These are phyloP conservation scores for Trichocladium uniseriatum DNA, from an alignment of 495 filamentous ascomycete species.

Conservation along the genomic window DNA sequence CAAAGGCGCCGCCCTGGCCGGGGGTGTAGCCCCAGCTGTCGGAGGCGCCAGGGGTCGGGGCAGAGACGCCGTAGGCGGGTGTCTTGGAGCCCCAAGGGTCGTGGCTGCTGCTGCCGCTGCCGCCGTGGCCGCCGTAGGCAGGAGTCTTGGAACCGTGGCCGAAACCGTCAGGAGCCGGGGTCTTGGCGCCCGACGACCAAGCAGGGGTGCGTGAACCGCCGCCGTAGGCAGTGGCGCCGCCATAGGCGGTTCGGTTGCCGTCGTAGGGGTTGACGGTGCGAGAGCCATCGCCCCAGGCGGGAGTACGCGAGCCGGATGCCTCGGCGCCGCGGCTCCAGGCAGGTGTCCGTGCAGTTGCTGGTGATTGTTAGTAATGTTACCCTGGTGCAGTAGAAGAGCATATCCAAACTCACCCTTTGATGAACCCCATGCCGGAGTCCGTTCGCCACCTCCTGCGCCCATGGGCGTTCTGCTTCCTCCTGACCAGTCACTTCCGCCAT, in stretches of 20 bases:
- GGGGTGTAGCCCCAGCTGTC: slow-evolving; percentile 45
- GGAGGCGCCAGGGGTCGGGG: slow-evolving; percentile 46
- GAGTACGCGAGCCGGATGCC: slow-evolving; percentile 53
- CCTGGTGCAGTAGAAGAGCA: not conserved
- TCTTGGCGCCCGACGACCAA: slow-evolving; percentile 46
- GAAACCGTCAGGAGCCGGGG: slow-evolving; percentile 53
- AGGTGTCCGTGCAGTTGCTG: slow-evolving; percentile 52
- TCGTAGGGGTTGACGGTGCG: slow-evolving; percentile 74
- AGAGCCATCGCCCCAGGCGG: slow-evolving; percentile 69
- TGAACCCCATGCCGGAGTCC: slow-evolving; percentile 61
- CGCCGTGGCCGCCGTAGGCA: slow-evolving; percentile 50
- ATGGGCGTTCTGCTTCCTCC: slow-evolving; percentile 63
- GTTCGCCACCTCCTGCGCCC: slow-evolving; percentile 46
- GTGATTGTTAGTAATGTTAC: slow-evolving; percentile 15
- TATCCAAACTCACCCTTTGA: slow-evolving; percentile 44
- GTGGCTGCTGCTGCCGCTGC: slow-evolving; percentile 13
- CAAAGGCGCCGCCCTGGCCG: slow-evolving; percentile 49
- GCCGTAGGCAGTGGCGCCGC: slow-evolving; percentile 49
- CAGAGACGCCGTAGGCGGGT: slow-evolving; percentile 54
- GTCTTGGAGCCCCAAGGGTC: slow-evolving; percentile 70
- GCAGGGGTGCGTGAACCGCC: slow-evolving; percentile 41
- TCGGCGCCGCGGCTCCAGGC: slow-evolving; percentile 53
- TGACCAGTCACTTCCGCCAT: slow-evolving; percentile 30
- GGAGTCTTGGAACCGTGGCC: slow-evolving; percentile 68
- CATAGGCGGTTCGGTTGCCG: slow-evolving; percentile 66